Conservation (phyloP, 2,329 filamentous ascomycete species). For the Tolypocladium tropicale region DNA sequence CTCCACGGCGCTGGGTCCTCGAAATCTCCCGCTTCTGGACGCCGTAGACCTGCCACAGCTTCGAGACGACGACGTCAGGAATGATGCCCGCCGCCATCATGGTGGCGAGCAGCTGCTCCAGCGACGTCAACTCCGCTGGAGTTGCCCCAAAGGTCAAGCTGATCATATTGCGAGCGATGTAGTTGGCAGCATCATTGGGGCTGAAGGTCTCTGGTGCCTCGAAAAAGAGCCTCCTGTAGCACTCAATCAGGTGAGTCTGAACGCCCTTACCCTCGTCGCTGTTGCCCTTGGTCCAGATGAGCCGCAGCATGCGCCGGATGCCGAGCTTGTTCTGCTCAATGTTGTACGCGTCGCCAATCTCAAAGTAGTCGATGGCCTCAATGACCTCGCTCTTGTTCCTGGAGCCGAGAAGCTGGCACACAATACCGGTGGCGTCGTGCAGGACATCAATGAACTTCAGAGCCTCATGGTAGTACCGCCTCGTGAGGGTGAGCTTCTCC, state of each 20-base stretch:
- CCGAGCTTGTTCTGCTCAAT: slow-evolving; percentile 87
- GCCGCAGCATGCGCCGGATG: slow-evolving; percentile 86
- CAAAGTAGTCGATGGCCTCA: slow-evolving; percentile 98
- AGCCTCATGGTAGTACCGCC: slow-evolving; percentile 87
- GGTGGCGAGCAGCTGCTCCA: slow-evolving; percentile 88
- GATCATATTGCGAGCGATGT: slow-evolving; percentile 97
- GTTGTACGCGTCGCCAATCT: slow-evolving; percentile 90
- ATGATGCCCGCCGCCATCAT: slow-evolving; percentile 96
- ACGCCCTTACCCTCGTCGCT: slow-evolving; percentile 98
- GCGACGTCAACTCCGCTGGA: slow-evolving; percentile 84
- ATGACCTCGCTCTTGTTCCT: slow-evolving; percentile 98
- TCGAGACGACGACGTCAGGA: slow-evolving; percentile 74
- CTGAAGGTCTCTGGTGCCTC: slow-evolving; percentile 85
- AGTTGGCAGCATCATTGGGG: slow-evolving; percentile 85
- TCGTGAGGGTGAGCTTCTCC: slow-evolving; percentile 75
- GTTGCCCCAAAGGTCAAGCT: slow-evolving; percentile 94
- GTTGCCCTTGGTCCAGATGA: slow-evolving; percentile 99
- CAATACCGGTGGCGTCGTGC: slow-evolving; percentile 67
- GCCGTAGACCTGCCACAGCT: slow-evolving; percentile 96
- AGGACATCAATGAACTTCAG: slow-evolving; percentile 88
- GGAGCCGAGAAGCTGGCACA: slow-evolving; percentile 82
- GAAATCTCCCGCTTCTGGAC: slow-evolving; percentile 92
- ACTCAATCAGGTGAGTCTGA: slow-evolving; percentile 92
- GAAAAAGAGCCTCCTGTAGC: slow-evolving; percentile 92
- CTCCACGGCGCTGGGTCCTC: slow-evolving; percentile 75